Base-by-base conservation (phyloP, 176 grass and related monocot species). In the Oropetium thomaeum region DNA sequence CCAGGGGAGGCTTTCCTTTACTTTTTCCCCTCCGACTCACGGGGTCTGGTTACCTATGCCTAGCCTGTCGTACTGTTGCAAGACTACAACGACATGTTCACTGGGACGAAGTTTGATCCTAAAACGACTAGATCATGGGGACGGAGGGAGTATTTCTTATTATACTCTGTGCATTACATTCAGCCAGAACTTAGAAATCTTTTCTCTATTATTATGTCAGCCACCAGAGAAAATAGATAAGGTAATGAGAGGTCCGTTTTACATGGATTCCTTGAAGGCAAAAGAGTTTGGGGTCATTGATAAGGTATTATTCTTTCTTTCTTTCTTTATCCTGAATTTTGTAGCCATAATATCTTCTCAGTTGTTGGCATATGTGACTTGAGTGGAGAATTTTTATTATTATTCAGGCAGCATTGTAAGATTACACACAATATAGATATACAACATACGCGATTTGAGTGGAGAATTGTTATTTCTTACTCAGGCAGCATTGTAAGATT, bases 221-320 rank as follows among this genome's bases (percentile, higher is more conserved):
- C 73, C 91, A 15, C 79, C 84, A 16, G 96, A 92, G 69, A 86
- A 88, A 74, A 81, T 97, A 90, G 77, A 85, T 39, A 84, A 90
- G 80, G 43, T 90, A 67, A 89, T 99, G 82, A 83, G 82, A 82
- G 82, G 75, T 22, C 84, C 86, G 26, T 92, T 77, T 83, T 95
- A 88, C 79, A 95, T 99, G 91, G 76, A 92, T 47, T 81, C 92
- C 9, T 39, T 89, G 63, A 81, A 95, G 65, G 91, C 96, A 38
- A 95, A 95, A 69, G 91, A 99, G 69, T 92, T 99, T 88, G 96
- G 96, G 52, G 87, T 95, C 58, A 85, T 99, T 69, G 96, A 99
- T 84, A 92, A 95, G 96, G 96, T 99, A 95, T 52, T 57, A 44
- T 84, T 79, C 31, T 78, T 65, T 65, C 55, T 66, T 84, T 79